These are phyloP conservation scores for Pelagophyceae sp. DNA, from an alignment of 352 stramenopile genomes.

Conservation along the genomic window DNA sequence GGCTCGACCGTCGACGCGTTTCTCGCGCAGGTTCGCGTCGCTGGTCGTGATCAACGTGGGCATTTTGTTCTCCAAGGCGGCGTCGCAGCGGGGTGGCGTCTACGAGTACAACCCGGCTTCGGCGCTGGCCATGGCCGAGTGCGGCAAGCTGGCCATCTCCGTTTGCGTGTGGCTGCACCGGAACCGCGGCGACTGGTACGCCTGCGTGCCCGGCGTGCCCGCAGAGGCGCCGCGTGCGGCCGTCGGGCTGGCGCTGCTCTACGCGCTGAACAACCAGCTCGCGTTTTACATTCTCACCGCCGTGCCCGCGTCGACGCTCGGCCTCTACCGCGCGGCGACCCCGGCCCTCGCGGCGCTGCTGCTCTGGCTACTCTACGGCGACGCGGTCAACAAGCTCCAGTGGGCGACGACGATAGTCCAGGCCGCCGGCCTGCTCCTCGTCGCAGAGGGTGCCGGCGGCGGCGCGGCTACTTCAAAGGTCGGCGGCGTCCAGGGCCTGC, in stretches of 20 bases:
- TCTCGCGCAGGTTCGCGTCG: too few relatives aligned
- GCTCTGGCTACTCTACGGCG: background rate
- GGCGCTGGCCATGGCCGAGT: slow-evolving; percentile 1
- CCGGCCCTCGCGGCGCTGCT: slow-evolving; percentile 1
- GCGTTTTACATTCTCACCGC: slow-evolving; percentile 3
- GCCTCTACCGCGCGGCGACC: background rate
- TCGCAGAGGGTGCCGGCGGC: background rate
- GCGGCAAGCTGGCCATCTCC: background rate
- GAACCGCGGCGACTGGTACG: background rate
- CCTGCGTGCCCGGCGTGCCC: background rate
- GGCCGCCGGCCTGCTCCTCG: background rate
- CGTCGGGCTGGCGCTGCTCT: background rate
- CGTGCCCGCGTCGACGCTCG: background rate
- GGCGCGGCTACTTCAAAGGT: background rate
- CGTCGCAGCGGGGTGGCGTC: background rate
- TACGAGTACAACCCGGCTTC: slow-evolving; percentile 11
- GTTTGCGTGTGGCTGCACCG: background rate
- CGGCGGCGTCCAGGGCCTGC: background rate
- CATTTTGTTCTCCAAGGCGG: slow-evolving; percentile 5
- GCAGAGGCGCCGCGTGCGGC: background rate
- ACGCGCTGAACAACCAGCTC: slow-evolving; percentile 1
- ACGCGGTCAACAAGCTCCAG: background rate
- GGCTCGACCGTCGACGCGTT: too few relatives aligned
- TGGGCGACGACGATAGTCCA: slow-evolving; percentile 1
- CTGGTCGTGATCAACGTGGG: background rate